Evolutionary conservation across 805 yeast species (phyloP).

Genomic region (Candida coquimbonensis): DNA sequence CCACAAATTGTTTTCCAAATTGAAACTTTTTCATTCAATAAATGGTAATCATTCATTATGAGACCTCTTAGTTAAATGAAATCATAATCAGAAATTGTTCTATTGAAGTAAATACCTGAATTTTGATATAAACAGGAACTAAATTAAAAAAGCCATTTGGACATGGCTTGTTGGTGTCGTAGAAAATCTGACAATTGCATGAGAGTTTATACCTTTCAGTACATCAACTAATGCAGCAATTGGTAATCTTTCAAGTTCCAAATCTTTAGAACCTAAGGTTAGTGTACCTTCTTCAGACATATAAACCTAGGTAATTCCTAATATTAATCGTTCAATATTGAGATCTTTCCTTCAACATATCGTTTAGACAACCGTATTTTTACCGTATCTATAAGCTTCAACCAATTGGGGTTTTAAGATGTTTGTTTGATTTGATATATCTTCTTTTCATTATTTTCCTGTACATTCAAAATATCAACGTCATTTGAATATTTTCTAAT

Average conservation of each 20-base stretch:
- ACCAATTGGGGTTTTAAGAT: constrained; percentile 31
- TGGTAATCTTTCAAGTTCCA: constrained; percentile 32
- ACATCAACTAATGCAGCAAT: constrained; percentile 46
- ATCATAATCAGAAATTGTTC: constrained; percentile 15
- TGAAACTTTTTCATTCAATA: constrained; percentile 61
- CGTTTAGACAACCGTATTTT: constrained; percentile 47
- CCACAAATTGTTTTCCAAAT: constrained; percentile 28
- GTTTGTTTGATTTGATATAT: constrained; percentile 12
- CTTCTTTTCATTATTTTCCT: constrained; percentile 23
- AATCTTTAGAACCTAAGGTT: constrained; percentile 37
- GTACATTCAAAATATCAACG: constrained; percentile 17
- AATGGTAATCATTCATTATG: constrained; percentile 53
- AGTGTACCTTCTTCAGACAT: constrained; percentile 54
- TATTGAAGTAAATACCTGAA: constrained; percentile 12
- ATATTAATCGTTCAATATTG: constrained; percentile 30
- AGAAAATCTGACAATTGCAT: constrained; percentile 62
- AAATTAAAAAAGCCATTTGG: constrained; percentile 42
- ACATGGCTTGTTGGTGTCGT: constrained; percentile 41
- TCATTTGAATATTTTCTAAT: constrained; percentile 20
- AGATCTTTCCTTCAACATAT: constrained; percentile 37
- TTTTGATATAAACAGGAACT: constrained; percentile 35
- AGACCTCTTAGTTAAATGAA: constrained; percentile 32
- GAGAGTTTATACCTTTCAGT: constrained; percentile 37
- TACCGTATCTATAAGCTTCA: constrained; percentile 65
- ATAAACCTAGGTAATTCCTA: constrained; percentile 49